Percentiles rank a stretch among this genome's conserved stretches.
phyloP scores from a whole-genome alignment of 2,329 filamentous ascomycete genomes.

The Fusarium tuaranense region DNA sequence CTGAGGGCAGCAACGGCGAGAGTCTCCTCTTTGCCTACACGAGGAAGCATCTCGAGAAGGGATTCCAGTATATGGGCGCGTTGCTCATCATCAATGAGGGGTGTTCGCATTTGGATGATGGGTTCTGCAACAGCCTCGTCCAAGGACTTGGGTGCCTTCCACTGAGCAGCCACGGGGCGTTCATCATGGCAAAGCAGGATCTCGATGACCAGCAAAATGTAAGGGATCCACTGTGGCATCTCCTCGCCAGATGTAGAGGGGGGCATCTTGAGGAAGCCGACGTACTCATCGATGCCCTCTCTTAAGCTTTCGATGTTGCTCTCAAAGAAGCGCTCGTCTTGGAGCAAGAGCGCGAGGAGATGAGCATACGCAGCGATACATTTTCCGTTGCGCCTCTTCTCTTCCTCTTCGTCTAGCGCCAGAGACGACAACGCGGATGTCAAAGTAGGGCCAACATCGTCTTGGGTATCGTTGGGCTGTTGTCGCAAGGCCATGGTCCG shows the following conservation, averaged over 20 bases:
- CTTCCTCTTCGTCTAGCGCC: constrained; percentile 69
- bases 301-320: constrained; percentile 80
- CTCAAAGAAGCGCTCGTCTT: constrained; percentile 84
- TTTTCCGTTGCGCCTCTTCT: constrained; percentile 71
- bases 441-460: constrained; percentile 84
- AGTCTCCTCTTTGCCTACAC: constrained; percentile 87
- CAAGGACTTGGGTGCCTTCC: constrained; percentile 69
- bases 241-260: constrained; percentile 77
- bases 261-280: constrained; percentile 81
- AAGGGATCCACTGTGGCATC: constrained; percentile 91
- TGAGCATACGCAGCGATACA: constrained; percentile 91
- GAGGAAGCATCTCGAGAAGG: constrained; percentile 85
- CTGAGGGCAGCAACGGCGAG: constrained; percentile 86
- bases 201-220: constrained; percentile 90
- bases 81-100: constrained; percentile 65
- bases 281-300: constrained; percentile 79
- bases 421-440: constrained; percentile 85
- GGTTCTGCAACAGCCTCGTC: constrained; percentile 64
- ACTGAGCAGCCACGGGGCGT: constrained; percentile 79
- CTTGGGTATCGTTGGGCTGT: constrained; percentile 66
- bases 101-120: constrained; percentile 72
- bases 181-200: constrained; percentile 90
- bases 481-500: constrained; percentile 75
- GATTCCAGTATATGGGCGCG: constrained; percentile 79
- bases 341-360: constrained; percentile 86